Percentiles rank a stretch among this genome's conserved stretches.
These are phyloP conservation scores for Pythium sukuiense DNA, from an alignment of 352 stramenopile genomes.

Conservation along the genomic window DNA sequence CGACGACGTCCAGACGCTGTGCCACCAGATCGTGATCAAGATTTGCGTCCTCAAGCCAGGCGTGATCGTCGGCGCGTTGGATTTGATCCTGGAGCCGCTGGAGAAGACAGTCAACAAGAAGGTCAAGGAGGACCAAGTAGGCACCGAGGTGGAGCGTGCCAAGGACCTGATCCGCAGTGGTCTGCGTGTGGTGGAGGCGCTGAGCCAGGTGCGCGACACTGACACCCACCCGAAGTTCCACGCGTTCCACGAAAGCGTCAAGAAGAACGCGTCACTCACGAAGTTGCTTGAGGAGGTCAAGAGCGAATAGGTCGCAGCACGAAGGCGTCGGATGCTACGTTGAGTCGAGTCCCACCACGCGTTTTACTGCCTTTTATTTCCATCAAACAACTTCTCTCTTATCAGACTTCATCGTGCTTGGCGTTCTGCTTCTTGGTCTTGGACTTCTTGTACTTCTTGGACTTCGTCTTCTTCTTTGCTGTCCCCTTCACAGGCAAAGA, in stretches of 20 bases:
- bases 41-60: conserved; percentile 85
- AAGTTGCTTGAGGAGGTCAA: conserved; percentile 67
- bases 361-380: conserved; percentile 1
- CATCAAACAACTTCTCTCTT: conserved; percentile 3
- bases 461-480: conserved; percentile 21
- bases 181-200: conserved; percentile 85
- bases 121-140: conserved; percentile 94
- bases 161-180: conserved; percentile 97
- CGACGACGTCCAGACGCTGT: conserved; percentile 97
- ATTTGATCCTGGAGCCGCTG: conserved; percentile 90
- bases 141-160: conserved; percentile 94
- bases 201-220: conserved; percentile 68
- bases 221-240: conserved; percentile 77
- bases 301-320: conserved; percentile 34
- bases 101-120: conserved; percentile 97
- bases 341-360: conserved; percentile 19
- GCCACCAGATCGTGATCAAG: conserved; percentile 96
- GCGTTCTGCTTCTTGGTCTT: conserved; percentile 9
- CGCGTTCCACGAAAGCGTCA: conserved; percentile 57
- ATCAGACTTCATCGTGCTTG: conserved; percentile 39
- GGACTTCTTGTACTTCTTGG: conserved; percentile 16
- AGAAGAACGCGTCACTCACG: conserved; percentile 66
- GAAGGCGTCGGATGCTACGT: background rate
- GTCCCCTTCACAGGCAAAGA: conserved; percentile 6
- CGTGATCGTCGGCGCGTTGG: conserved; percentile 82